Conservation (phyloP, 2,329 filamentous ascomycete species). For the Sclerotinia glacialis region DNA sequence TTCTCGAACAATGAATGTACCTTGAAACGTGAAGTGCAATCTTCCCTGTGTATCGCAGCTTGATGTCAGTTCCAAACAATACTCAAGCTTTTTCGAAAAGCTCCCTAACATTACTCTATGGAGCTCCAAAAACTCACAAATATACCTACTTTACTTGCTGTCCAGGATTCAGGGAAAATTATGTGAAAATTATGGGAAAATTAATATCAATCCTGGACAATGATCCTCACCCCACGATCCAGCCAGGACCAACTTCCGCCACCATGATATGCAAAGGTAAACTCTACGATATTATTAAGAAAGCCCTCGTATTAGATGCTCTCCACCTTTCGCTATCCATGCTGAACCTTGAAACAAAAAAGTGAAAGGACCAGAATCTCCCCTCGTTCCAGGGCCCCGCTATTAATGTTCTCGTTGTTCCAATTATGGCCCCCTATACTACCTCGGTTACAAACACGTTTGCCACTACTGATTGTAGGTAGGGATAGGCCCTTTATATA, state of each 20-base stretch:
- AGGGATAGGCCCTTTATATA: too few species aligned
- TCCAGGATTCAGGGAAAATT: neutral
- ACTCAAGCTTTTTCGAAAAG: neutral
- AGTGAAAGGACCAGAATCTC: neutral
- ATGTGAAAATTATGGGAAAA: neutral
- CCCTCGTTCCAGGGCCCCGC: neutral
- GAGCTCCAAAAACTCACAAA: neutral
- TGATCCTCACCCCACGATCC: constrained; percentile 15
- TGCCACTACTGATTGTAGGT: neutral
- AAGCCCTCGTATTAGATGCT: neutral
- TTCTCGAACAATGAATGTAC: neutral
- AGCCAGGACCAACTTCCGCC: neutral
- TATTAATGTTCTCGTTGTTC: neutral
- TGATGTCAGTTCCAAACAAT: neutral
- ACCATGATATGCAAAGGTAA: neutral
- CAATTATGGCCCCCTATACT: neutral
- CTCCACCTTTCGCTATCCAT: neutral
- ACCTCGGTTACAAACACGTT: neutral
- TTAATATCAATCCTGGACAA: neutral
- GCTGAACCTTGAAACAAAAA: neutral
- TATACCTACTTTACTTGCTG: neutral
- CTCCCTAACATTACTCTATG: neutral
- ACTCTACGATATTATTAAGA: neutral
- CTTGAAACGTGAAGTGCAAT: neutral
- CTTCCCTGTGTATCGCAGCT: neutral